phyloP scores from a whole-genome alignment of 1,139 yeast genomes.

The Hyphopichia buzzinii region DNA sequence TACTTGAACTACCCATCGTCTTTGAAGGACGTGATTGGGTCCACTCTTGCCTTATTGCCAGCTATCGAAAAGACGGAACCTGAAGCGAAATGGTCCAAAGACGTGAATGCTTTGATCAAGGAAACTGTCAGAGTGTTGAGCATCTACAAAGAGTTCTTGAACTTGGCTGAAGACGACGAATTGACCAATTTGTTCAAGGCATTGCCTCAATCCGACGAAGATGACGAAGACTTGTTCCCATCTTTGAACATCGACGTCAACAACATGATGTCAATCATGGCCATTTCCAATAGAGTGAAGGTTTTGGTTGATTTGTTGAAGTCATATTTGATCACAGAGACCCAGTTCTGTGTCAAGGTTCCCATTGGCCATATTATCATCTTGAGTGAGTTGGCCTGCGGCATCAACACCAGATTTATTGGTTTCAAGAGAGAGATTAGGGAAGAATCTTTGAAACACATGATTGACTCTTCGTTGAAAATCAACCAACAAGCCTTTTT shows the following conservation, averaged over 20 bases:
- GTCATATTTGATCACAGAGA: constrained; percentile 45
- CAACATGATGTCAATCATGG: constrained; percentile 47
- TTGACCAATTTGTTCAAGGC: constrained; percentile 29
- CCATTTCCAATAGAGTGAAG: constrained; percentile 49
- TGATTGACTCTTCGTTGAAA: constrained; percentile 40
- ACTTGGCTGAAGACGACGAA: constrained; percentile 53
- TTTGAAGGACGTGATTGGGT: constrained; percentile 43
- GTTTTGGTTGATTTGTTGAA: constrained; percentile 44
- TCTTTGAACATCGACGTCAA: constrained; percentile 57
- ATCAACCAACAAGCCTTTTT: constrained; percentile 46
- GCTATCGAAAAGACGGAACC: constrained; percentile 52
- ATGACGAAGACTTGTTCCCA: constrained; percentile 32
- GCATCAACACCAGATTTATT: constrained; percentile 53
- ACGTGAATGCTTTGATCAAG: constrained; percentile 29
- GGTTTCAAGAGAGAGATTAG: constrained; percentile 59
- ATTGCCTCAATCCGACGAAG: constrained; percentile 26
- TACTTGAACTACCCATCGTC: constrained; percentile 30
- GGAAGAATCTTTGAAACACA: constrained; percentile 42
- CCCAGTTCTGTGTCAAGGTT: constrained; percentile 45
- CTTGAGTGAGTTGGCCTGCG: constrained; percentile 49
- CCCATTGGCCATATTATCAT: constrained; percentile 57
- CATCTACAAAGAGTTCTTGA: constrained; percentile 58
- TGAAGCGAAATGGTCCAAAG: constrained; percentile 47
- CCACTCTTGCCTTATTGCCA: constrained; percentile 60
- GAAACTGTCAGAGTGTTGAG: constrained; percentile 54